Conservation (phyloP, 352 stramenopile genomes). For the Globisporangium solare region DNA sequence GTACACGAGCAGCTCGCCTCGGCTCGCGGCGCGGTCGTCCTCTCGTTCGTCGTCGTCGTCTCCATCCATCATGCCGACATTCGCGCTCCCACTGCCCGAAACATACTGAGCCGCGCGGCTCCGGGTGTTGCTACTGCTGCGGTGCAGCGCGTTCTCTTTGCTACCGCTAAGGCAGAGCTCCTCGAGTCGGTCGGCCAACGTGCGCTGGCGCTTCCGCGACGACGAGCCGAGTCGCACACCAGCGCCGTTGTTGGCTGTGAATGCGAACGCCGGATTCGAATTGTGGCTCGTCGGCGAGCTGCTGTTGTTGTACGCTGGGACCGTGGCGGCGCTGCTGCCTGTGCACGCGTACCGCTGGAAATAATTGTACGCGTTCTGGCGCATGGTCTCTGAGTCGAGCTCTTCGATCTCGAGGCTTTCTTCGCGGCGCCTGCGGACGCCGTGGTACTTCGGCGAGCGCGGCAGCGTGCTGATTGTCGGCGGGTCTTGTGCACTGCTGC, state of each 20-base stretch:
- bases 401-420: constrained; percentile 53
- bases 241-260: constrained; percentile 22
- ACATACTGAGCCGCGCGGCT: constrained; percentile 19
- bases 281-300: not conserved
- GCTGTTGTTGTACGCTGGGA: constrained; percentile 9
- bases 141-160: constrained; percentile 3
- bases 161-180: constrained; percentile 31
- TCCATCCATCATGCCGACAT: constrained; percentile 18
- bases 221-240: constrained; percentile 11
- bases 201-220: constrained; percentile 52
- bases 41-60: constrained; percentile 13
- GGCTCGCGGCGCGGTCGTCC: constrained; percentile 6
- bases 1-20: constrained; percentile 29
- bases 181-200: constrained; percentile 59
- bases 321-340: not conserved
- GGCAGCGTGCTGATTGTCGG: not conserved
- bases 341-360: constrained; percentile 38
- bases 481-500: not conserved
- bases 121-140: constrained; percentile 2
- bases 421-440: constrained; percentile 50
- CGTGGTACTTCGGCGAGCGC: constrained; percentile 6
- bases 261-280: constrained; percentile 5
- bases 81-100: constrained; percentile 18
- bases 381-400: constrained; percentile 64
- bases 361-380: constrained; percentile 67